Conservation (phyloP, 257 asterid genomes). For the Thymus mandschuricus region DNA sequence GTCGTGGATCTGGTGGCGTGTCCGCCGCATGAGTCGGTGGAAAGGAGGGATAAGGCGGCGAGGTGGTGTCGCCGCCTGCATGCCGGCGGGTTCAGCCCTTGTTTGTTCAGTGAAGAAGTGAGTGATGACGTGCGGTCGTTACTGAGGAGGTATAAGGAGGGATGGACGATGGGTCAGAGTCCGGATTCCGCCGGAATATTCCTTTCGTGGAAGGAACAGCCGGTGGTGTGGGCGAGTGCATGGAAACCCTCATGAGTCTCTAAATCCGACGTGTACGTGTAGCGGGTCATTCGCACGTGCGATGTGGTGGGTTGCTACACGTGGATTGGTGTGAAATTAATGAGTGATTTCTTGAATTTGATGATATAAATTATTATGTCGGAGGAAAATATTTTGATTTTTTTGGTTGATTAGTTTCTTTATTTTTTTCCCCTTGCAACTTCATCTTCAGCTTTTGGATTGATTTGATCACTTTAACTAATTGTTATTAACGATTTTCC, state of each 20-base stretch:
- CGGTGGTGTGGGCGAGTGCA: constrained; percentile 99
- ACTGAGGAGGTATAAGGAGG: constrained; percentile 86
- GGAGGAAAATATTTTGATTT: constrained; percentile 27
- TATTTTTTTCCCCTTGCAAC: background rate
- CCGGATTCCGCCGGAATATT: constrained; percentile 80
- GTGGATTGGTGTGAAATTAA: constrained; percentile 33
- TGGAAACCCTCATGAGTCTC: constrained; percentile 65
- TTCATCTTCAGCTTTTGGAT: constrained; percentile 25
- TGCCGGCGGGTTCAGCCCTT: constrained; percentile 57
- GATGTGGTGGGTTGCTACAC: constrained; percentile 25
- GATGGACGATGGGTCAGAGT: constrained; percentile 81
- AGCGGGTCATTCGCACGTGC: constrained; percentile 34
- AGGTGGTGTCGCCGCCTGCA: constrained; percentile 78
- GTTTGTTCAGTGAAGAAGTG: constrained; percentile 75
- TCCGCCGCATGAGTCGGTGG: constrained; percentile 63
- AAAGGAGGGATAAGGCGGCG: constrained; percentile 80
- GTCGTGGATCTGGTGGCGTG: constrained; percentile 87
- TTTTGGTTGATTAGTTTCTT: background rate
- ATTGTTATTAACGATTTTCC: constrained; percentile 27
- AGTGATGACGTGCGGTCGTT: constrained; percentile 90
- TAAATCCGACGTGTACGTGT: too few species aligned
- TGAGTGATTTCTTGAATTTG: constrained; percentile 23
- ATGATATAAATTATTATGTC: constrained; percentile 36
- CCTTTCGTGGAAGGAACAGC: constrained; percentile 91
- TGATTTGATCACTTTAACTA: constrained; percentile 40